Percentiles rank a stretch among this genome's conserved stretches.
Conservation (phyloP, 306 rosid genomes). For the Ziziphus jujuba region DNA sequence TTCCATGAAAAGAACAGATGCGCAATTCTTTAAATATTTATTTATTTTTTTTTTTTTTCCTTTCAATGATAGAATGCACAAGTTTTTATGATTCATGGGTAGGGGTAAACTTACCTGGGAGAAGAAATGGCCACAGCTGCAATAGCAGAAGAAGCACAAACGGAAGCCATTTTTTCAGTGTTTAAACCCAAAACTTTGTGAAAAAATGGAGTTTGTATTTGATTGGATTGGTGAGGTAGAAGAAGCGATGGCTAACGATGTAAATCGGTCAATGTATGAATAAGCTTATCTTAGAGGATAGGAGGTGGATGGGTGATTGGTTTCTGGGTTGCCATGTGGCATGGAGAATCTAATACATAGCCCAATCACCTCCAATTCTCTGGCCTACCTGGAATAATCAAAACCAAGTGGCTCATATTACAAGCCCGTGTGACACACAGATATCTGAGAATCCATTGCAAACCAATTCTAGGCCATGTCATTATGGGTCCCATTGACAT, state of each 20-base stretch:
- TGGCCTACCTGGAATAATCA: constrained; percentile 39
- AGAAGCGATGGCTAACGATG: constrained; percentile 5
- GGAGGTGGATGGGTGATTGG: constrained; percentile 40
- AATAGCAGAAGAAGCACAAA: constrained; percentile 59
- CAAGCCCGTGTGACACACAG: not conserved
- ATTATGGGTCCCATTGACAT: not conserved
- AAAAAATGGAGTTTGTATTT: not conserved
- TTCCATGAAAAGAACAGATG: too few relatives aligned
- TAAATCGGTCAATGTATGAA: constrained; percentile 24
- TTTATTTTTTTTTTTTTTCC: too few relatives aligned
- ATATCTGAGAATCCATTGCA: constrained; percentile 7
- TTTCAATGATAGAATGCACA: too few relatives aligned
- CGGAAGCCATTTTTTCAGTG: constrained; percentile 42
- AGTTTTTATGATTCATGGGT: not conserved
- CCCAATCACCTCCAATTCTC: constrained; percentile 22
- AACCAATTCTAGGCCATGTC: not conserved
- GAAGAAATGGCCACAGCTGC: constrained; percentile 53
- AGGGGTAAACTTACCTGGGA: constrained; percentile 42
- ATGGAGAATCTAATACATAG: constrained; percentile 38
- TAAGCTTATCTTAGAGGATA: constrained; percentile 61
- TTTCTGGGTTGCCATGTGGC: constrained; percentile 49
- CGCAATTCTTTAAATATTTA: too few relatives aligned
- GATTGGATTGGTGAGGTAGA: not conserved
- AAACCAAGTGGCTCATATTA: constrained; percentile 42
- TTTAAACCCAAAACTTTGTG: not conserved